Evolutionary conservation across 1,284 basidiomycete genomes (phyloP).

Genomic region (Ceratobasidium sp.): DNA sequence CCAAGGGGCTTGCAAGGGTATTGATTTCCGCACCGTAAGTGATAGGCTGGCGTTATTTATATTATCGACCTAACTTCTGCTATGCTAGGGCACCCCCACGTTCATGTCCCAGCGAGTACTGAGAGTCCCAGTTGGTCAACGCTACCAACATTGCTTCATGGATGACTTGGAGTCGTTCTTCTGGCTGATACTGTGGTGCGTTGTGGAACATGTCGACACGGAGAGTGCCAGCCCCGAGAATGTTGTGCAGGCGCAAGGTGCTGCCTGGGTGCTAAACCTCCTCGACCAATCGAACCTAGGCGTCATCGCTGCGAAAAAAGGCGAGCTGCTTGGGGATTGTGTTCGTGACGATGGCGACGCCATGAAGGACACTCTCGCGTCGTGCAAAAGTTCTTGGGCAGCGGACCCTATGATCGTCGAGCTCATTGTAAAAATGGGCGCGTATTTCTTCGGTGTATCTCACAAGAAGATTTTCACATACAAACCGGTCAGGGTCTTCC

Average conservation of each 20-base stretch:
- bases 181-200: constrained; percentile 10
- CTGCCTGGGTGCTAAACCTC: neutral
- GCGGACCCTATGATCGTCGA: neutral
- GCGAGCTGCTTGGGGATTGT: neutral
- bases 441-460: neutral
- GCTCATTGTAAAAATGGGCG: neutral
- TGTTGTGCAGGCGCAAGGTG: neutral
- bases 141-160: constrained; percentile 17
- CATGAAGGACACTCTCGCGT: neutral
- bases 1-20: neutral
- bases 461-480: neutral
- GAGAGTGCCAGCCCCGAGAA: neutral
- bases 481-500: neutral
- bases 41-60: neutral
- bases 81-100: constrained; percentile 4
- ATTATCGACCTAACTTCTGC: neutral
- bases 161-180: constrained; percentile 26
- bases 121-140: neutral
- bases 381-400: neutral
- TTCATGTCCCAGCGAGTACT: constrained; percentile 18
- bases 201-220: neutral
- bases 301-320: neutral
- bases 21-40: neutral
- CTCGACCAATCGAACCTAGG: neutral
- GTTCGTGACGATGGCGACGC: neutral